A percentile compares a stretch with the other conserved stretches of the same genome.
Conservation (phyloP, 1,284 basidiomycete genomes). For the Cutaneotrichosporon sp. region DNA sequence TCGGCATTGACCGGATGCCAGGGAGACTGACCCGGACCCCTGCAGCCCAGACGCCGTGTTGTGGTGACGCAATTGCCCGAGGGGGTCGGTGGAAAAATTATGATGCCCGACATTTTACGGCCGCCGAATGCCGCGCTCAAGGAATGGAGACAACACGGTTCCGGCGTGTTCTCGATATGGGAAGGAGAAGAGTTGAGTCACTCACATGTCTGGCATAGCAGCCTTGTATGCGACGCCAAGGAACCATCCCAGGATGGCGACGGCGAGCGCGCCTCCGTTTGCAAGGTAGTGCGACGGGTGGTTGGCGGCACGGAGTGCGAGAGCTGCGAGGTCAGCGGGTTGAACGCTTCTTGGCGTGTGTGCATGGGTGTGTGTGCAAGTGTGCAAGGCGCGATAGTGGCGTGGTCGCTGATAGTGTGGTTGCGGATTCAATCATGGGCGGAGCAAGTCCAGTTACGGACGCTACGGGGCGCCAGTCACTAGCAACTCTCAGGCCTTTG, state of each 20-base stretch:
- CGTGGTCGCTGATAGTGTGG: background rate
- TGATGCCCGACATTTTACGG: background rate
- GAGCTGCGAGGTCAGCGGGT: slow-evolving; percentile 18
- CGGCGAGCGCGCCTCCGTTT: slow-evolving; percentile 27
- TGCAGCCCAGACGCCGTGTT: too few relatives aligned
- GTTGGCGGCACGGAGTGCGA: slow-evolving; percentile 35
- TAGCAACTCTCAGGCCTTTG: too few relatives aligned
- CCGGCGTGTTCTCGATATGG: background rate
- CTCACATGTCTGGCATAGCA: slow-evolving; percentile 36
- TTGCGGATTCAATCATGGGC: background rate
- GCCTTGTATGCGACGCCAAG: slow-evolving; percentile 37
- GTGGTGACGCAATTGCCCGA: background rate
- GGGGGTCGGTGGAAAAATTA: background rate
- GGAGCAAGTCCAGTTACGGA: background rate
- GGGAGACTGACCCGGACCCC: too few relatives aligned
- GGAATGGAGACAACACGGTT: too few relatives aligned
- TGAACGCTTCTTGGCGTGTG: background rate
- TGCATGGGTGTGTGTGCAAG: background rate
- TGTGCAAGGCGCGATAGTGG: background rate
- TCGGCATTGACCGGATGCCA: too few relatives aligned
- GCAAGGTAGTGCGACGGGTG: slow-evolving; percentile 37
- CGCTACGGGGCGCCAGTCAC: too few relatives aligned
- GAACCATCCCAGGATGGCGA: slow-evolving; percentile 38
- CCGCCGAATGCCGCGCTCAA: background rate
- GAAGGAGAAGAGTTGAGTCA: background rate